Evolutionary conservation across 2,329 filamentous ascomycete species (phyloP).

Genomic region (Stylonectria norvegica): DNA sequence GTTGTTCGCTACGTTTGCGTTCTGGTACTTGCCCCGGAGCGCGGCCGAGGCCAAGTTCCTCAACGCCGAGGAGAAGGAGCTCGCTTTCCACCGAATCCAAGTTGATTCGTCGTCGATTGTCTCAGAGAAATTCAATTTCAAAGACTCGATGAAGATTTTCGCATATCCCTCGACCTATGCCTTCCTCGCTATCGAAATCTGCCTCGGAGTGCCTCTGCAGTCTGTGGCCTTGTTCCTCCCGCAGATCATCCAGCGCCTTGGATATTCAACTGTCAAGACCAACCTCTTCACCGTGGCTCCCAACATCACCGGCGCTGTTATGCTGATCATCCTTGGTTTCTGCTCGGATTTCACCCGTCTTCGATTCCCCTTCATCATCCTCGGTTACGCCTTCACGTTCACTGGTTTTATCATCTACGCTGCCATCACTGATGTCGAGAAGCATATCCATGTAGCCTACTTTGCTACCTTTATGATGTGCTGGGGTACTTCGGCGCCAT

Average conservation of each 20-base stretch:
- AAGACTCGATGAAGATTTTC: conserved; percentile 51
- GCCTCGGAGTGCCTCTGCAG: conserved; percentile 57
- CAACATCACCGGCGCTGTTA: conserved; percentile 68
- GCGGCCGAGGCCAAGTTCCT: conserved; percentile 64
- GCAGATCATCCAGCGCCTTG: conserved; percentile 50
- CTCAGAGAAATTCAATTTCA: conserved; percentile 49
- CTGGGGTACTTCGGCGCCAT: conserved; percentile 73
- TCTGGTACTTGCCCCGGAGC: conserved; percentile 64
- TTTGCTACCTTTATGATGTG: conserved; percentile 80
- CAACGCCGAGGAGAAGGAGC: conserved; percentile 59
- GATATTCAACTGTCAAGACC: conserved; percentile 53
- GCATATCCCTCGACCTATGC: conserved; percentile 45
- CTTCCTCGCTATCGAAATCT: conserved; percentile 54
- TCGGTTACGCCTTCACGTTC: conserved; percentile 72
- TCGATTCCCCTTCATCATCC: conserved; percentile 71
- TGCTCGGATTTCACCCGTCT: conserved; percentile 62
- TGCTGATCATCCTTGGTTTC: conserved; percentile 73
- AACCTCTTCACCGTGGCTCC: conserved; percentile 81
- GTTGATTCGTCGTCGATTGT: conserved; percentile 67
- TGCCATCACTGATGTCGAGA: conserved; percentile 62
- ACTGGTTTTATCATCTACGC: conserved; percentile 76
- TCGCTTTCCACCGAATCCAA: conserved; percentile 70
- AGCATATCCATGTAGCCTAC: conserved; percentile 63
- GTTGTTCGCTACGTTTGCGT: conserved; percentile 60
- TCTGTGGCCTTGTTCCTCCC: conserved; percentile 53